Evolutionary conservation across 2,329 filamentous ascomycete genomes (phyloP), one percentile per base, ranked within the genome.

Genomic region (Fusarium zealandicum): DNA sequence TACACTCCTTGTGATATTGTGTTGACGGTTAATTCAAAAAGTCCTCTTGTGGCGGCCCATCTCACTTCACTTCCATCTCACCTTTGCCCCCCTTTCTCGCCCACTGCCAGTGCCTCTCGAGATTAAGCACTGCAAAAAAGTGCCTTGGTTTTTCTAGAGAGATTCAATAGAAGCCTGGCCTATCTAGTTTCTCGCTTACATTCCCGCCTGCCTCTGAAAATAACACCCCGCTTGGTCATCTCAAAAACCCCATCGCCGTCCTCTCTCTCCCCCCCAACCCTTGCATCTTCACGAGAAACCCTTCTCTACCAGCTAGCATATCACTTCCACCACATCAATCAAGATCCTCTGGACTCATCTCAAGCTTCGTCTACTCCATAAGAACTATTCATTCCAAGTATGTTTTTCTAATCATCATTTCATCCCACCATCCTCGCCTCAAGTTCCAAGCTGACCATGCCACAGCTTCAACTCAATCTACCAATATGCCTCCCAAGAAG

Each of bases 401-500:
- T 25, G 22, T 25, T 6, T 20, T 20, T 20, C 6, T 6, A 4
- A 25, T 25, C 9, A 7, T 8, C 22, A 25, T 25, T 8, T 35
- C 28, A 14, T 20, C 18, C 17, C 16, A 16, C 28, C 3, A 9
- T 16, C 5, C 4, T 12, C 16, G 5, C 17, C 14, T 17, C 17
- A 30, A 25, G 16, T 25, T 39, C 33, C 40, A 20, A 17, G 25
- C 44, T 63, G 18, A 63, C 47, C 35, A 31, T 9, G 5, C 35
- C 12, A 8, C 33, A 63, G 54, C 32, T 31, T 28, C 18, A n/a
- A 39, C n/a, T 18, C 18, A 13, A 44, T 37, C 37, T 32, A 25
- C 28, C 33, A 64, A 12, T 9, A 75, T 75, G 72, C 56, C 72
- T 61, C 57, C 67, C 56, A 74, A 74, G 66, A 72, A 72, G 56